Base-by-base conservation (phyloP, 805 yeast species). In the Priceomyces melissophilus region DNA sequence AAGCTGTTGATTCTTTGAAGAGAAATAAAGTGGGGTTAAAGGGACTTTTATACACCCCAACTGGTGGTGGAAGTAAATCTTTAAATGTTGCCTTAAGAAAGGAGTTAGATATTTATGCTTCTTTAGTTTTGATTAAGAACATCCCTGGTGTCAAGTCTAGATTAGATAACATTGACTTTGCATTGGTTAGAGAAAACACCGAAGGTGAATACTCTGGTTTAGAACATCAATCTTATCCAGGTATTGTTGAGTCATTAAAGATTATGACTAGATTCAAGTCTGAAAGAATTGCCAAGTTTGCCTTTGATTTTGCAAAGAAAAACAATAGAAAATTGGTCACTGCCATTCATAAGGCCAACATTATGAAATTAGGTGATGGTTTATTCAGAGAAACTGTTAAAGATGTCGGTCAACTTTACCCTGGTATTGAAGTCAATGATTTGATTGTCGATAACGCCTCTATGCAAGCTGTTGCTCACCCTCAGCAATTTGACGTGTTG, bases 171-270 rank as follows among this genome's bases (percentile, higher is more conserved):
- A 87, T 91, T 51, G 96, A 90, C 72, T 79, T 91, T 61, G 96
- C 90, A 31, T 77, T 93, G 52, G 95, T 93, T 63, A 88, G 99
- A 78, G 99, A 93, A 73, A 93, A 93, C 78, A 91, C 97, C 54
- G 98, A 91, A 75, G 97, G 96, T 73, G 98, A 91, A 73, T 91
- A 88, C 76, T 91, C 98, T 39, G 98, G 98, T 59, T 78, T 93
- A 59, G 99, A 91, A 78, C 98, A 93, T 73, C 93, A 85, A 69
- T 87, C 96, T 36, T 93, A 87, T 57, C 95, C 96, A 52, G 98
- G 96, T 70, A 96, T 91, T 51, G 98, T 93, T 52, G 98, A 91
- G 77, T 87, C 96, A 32, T 76, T 90, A 58, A 91, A 93, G 76
- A 87, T 93, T 68, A 85, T 91, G 76, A 91, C 98, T 57, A 82